Evolutionary conservation across 140 eudicot species (phyloP).

Genomic region (Oenanthe javanica): DNA sequence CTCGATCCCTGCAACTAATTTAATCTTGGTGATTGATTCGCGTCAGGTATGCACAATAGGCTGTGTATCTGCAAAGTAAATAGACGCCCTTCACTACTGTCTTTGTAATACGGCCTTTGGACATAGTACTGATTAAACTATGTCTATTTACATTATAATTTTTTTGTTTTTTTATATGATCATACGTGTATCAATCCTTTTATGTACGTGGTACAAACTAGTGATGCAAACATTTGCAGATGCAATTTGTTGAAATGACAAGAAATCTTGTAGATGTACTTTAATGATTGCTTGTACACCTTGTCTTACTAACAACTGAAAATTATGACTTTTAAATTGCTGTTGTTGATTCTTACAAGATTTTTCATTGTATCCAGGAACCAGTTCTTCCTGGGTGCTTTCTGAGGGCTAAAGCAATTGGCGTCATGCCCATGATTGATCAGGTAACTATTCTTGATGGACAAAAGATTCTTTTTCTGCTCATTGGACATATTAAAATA

Average conservation of each 20-base stretch:
- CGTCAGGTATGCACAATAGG: background rate
- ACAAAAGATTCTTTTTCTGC: background rate
- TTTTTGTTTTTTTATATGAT: background rate
- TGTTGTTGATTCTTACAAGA: background rate
- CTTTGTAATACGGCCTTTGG: background rate
- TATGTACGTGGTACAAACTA: background rate
- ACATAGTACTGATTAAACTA: background rate
- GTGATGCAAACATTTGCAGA: background rate
- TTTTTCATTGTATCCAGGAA: slow-evolving; percentile 25
- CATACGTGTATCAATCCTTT: background rate
- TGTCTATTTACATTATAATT: background rate
- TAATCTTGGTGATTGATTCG: background rate
- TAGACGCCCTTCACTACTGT: background rate
- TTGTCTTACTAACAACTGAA: background rate
- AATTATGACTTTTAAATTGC: background rate
- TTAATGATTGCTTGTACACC: background rate
- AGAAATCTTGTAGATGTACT: background rate
- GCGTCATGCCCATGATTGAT: slow-evolving; percentile 67
- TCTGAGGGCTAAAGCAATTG: slow-evolving; percentile 57
- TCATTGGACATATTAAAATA: background rate
- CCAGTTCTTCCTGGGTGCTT: slow-evolving; percentile 58
- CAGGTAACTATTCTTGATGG: slow-evolving; percentile 24
- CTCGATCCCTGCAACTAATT: background rate
- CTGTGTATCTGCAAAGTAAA: background rate
- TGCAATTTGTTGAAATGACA: background rate